These are phyloP conservation scores for Chlorella ohadii DNA, from an alignment of 139 green algal species.

Conservation along the genomic window DNA sequence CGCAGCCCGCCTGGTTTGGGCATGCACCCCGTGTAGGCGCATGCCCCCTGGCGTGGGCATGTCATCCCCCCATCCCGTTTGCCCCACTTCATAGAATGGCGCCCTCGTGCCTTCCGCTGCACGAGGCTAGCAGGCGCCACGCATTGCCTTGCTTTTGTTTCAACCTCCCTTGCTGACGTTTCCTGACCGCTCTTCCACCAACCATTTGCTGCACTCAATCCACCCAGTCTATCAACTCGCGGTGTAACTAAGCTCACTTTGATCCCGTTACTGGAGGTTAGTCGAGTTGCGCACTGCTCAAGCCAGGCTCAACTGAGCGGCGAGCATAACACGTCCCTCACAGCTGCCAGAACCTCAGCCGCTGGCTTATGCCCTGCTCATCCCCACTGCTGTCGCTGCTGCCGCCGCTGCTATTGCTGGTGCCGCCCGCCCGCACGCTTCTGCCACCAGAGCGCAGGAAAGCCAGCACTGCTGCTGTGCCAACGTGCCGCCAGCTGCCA, in stretches of 20 bases:
- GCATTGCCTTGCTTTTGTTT: neutral
- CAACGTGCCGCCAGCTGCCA: neutral
- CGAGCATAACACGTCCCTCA: neutral
- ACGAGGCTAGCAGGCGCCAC: neutral
- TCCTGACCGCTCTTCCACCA: neutral
- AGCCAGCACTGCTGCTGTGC: neutral
- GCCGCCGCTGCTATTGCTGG: neutral
- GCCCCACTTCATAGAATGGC: neutral
- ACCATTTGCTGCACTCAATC: neutral
- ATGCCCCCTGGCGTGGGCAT: no score
- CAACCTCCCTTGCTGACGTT: neutral
- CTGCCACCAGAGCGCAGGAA: constrained; percentile 4
- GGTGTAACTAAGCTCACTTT: neutral
- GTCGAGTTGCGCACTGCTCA: neutral
- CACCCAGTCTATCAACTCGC: neutral
- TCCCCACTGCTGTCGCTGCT: neutral
- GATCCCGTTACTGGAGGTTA: neutral
- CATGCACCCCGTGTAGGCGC: no score
- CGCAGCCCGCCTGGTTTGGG: no score
- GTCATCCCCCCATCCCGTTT: neutral
- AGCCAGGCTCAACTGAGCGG: neutral
- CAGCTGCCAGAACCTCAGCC: constrained; percentile 14
- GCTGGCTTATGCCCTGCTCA: no score
- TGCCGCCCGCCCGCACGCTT: neutral
- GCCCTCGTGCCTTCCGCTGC: neutral